These are phyloP conservation scores for Logfia minima DNA, from an alignment of 129 eudicot species.

Conservation along the genomic window DNA sequence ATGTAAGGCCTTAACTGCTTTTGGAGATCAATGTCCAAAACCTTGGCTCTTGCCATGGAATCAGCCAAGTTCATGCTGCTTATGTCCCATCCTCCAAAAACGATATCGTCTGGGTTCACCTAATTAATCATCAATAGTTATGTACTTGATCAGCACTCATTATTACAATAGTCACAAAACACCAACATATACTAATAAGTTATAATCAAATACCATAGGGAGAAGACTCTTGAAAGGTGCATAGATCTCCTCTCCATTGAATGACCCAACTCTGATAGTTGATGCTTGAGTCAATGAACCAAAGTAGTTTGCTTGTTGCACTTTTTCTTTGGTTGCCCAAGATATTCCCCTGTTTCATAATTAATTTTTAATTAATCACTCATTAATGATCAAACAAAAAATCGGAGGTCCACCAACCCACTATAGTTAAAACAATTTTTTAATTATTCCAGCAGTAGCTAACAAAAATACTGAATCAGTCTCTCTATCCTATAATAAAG, in stretches of 20 bases:
- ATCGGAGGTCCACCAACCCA: neutral
- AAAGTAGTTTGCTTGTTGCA: conserved; percentile 91
- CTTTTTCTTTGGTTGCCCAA: conserved; percentile 96
- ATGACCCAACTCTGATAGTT: conserved; percentile 90
- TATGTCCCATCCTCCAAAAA: conserved; percentile 98
- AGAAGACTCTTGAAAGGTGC: conserved; percentile 98
- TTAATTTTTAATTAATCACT: neutral
- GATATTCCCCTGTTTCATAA: conserved; percentile 81
- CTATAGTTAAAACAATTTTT: neutral
- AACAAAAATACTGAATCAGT: neutral
- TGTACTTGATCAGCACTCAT: neutral
- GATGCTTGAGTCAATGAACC: conserved; percentile 98
- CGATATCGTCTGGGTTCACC: conserved; percentile 95
- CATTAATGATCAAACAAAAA: neutral
- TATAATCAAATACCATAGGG: conserved; percentile 63
- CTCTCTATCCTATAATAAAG: no score
- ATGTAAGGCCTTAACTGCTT: conserved; percentile 98
- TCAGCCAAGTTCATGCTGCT: conserved; percentile 94
- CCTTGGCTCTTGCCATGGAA: conserved; percentile 89
- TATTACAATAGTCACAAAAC: neutral
- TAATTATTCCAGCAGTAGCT: neutral
- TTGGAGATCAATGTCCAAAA: conserved; percentile 91
- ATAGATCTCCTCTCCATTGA: conserved; percentile 94
- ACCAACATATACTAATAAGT: neutral
- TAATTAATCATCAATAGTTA: conserved; percentile 18